These are phyloP conservation scores for Xanthoconium stramineum DNA, from an alignment of 768 basidiomycete genomes.

Conservation along the genomic window DNA sequence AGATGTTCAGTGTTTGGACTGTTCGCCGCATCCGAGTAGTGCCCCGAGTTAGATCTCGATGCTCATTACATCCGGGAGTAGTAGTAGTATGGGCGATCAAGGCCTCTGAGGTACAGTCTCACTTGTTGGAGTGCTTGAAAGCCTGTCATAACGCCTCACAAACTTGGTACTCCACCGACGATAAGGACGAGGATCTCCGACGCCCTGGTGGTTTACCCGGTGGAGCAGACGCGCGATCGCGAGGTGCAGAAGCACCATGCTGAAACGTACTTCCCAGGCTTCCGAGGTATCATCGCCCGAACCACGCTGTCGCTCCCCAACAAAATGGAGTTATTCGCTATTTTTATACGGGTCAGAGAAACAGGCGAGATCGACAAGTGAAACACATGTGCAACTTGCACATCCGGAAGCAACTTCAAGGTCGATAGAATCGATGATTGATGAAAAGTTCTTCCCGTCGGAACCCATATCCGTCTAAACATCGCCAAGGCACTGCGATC, in stretches of 20 bases:
- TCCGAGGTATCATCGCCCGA: constrained; percentile 1
- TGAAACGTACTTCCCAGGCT: constrained; percentile 1
- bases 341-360: background rate
- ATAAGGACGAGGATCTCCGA: too few relatives aligned
- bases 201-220: too few relatives aligned
- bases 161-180: too few relatives aligned
- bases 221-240: background rate
- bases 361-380: background rate
- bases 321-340: background rate
- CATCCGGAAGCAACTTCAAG: background rate
- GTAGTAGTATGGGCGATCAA: background rate
- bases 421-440: background rate
- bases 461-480: background rate
- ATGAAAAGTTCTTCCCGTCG: background rate
- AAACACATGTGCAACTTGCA: background rate
- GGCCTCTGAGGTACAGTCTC: constrained; percentile 6
- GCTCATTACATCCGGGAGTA: background rate
- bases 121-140: too few relatives aligned
- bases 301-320: background rate
- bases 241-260: background rate
- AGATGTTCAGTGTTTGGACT: too few relatives aligned
- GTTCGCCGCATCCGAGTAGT: too few relatives aligned
- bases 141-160: too few relatives aligned
- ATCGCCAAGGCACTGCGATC: background rate
- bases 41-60: background rate